Conservation (phyloP, 345 rosid species). For the Salix koriyanagi region DNA sequence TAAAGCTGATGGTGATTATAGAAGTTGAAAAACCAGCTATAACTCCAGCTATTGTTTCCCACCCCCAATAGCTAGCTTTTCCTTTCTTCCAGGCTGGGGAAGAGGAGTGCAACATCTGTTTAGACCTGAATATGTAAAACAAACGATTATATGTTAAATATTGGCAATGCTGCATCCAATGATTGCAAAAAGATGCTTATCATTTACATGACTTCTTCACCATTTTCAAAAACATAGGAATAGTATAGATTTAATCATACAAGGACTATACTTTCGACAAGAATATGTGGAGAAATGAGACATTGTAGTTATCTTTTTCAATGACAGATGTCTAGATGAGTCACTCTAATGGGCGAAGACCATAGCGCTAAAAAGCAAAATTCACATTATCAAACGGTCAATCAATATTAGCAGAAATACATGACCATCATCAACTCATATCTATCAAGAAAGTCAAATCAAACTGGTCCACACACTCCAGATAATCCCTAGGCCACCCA, state of each 20-base stretch:
- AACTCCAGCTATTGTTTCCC: slow-evolving; percentile 54
- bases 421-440: not conserved
- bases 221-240: not conserved
- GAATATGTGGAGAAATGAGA: not conserved
- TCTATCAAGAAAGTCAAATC: not conserved
- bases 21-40: slow-evolving; percentile 59
- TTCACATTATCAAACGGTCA: not conserved
- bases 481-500: not conserved
- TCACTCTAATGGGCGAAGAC: not conserved
- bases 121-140: slow-evolving; percentile 31
- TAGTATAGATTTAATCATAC: not conserved
- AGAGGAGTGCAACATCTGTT: slow-evolving; percentile 38
- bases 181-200: not conserved
- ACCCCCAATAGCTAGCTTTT: slow-evolving; percentile 40
- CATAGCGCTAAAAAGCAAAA: not conserved
- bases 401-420: not conserved
- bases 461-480: not conserved
- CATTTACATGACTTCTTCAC: not conserved
- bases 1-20: slow-evolving; percentile 40
- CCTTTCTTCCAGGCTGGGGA: slow-evolving; percentile 29
- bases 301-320: not conserved
- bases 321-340: not conserved
- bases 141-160: not conserved
- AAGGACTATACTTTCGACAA: not conserved
- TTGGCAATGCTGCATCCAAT: not conserved